phyloP scores from a whole-genome alignment of 352 stramenopile species.

The Pythium apleroticum region DNA sequence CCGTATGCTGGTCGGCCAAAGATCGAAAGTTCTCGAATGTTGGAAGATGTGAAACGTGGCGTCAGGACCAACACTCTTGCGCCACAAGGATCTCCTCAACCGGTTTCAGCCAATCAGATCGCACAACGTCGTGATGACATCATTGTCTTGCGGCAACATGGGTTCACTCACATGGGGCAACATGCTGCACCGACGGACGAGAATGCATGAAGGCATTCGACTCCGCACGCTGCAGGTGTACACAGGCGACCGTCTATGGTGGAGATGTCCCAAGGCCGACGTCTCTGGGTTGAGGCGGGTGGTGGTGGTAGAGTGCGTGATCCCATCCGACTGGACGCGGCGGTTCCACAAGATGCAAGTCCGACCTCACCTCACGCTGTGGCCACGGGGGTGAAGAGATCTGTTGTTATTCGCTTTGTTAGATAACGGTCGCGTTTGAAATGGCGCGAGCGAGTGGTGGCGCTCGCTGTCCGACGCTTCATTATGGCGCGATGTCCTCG shows the following conservation, averaged over 20 bases:
- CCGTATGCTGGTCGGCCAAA: conserved; percentile 15
- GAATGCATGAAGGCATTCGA: background rate
- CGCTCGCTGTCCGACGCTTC: no score
- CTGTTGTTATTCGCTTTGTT: background rate
- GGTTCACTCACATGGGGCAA: conserved; percentile 14
- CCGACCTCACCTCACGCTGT: background rate
- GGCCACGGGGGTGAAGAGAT: background rate
- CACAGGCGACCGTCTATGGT: background rate
- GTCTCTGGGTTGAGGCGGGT: background rate
- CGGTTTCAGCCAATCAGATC: conserved; percentile 26
- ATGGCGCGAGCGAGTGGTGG: background rate
- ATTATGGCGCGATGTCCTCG: conserved; percentile 27
- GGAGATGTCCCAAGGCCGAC: background rate
- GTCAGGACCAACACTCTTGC: conserved; percentile 13
- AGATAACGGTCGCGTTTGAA: background rate
- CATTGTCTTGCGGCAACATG: conserved; percentile 17
- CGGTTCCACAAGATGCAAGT: background rate
- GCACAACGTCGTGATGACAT: conserved; percentile 12
- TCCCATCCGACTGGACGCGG: background rate
- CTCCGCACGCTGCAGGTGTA: background rate
- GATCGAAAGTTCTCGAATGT: conserved; percentile 33
- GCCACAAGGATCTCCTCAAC: background rate
- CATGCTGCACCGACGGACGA: background rate
- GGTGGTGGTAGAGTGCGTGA: background rate
- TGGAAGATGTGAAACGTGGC: conserved; percentile 1